These are phyloP conservation scores for Penicillium sp. DNA, from an alignment of 2,329 filamentous ascomycete species.

Conservation along the genomic window DNA sequence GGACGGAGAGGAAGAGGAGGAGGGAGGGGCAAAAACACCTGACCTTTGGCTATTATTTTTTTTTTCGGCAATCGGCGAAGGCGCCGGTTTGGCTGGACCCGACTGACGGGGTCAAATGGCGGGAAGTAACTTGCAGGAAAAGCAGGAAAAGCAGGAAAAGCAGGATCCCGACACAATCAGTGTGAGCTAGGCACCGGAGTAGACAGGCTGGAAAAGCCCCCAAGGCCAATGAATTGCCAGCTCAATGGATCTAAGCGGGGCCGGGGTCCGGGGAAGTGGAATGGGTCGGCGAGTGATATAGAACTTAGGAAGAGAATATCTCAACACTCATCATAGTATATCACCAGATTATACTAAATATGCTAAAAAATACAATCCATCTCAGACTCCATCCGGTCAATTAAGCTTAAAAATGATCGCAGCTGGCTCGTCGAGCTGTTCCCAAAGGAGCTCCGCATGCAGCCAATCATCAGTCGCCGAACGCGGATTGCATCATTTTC, in stretches of 20 bases:
- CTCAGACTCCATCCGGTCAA: slow-evolving; percentile 2
- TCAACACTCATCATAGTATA: background rate
- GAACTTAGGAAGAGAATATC: background rate
- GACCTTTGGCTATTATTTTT: background rate
- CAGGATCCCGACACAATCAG: background rate
- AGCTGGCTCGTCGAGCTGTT: slow-evolving; percentile 2
- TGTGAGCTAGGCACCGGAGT: background rate
- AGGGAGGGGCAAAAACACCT: background rate
- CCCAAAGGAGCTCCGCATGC: slow-evolving; percentile 3
- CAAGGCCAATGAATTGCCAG: background rate
- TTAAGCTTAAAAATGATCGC: slow-evolving; percentile 10
- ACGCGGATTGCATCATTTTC: slow-evolving; percentile 26
- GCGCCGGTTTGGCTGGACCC: slow-evolving; percentile 1
- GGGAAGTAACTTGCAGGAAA: background rate
- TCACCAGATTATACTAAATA: background rate
- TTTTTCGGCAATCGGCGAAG: slow-evolving; percentile 3
- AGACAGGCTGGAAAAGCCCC: background rate
- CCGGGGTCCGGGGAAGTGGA: background rate
- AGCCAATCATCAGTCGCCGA: slow-evolving; percentile 20
- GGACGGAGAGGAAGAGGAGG: background rate
- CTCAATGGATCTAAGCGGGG: background rate
- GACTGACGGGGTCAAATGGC: background rate
- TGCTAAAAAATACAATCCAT: background rate
- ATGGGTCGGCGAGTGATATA: background rate
- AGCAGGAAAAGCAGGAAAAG: background rate